phyloP scores from a whole-genome alignment of 2,329 filamentous ascomycete species.

The Apiospora rasikravindrae region DNA sequence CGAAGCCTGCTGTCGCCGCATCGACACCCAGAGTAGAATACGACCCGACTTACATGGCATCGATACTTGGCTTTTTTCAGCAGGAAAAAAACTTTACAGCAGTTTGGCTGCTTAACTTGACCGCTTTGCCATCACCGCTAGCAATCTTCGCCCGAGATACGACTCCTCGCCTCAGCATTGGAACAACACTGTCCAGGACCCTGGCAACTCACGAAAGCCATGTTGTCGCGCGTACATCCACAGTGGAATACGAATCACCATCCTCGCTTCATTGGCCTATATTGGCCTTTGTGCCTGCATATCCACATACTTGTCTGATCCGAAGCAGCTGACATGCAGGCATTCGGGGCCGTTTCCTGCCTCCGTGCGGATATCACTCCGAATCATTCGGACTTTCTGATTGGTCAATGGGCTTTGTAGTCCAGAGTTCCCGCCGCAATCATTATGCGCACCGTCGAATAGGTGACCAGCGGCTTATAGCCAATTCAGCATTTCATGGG shows the following conservation, averaged over 20 bases:
- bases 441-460: background rate
- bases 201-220: background rate
- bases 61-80: too few species aligned
- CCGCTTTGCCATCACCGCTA: background rate
- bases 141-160: background rate
- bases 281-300: background rate
- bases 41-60: background rate
- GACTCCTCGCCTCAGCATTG: background rate
- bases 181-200: background rate
- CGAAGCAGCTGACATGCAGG: background rate
- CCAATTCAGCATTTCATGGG: background rate
- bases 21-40: background rate
- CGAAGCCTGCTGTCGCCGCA: background rate
- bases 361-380: background rate
- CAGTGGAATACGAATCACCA: background rate
- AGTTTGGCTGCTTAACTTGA: background rate
- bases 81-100: too few species aligned
- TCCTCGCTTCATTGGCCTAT: background rate
- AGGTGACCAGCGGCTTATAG: background rate
- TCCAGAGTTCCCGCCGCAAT: background rate
- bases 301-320: background rate
- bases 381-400: background rate
- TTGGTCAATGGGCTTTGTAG: background rate
- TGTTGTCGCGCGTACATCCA: background rate
- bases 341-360: background rate